Evolutionary conservation across 176 grass and related monocot species (phyloP).

Genomic region (Typha latifolia): DNA sequence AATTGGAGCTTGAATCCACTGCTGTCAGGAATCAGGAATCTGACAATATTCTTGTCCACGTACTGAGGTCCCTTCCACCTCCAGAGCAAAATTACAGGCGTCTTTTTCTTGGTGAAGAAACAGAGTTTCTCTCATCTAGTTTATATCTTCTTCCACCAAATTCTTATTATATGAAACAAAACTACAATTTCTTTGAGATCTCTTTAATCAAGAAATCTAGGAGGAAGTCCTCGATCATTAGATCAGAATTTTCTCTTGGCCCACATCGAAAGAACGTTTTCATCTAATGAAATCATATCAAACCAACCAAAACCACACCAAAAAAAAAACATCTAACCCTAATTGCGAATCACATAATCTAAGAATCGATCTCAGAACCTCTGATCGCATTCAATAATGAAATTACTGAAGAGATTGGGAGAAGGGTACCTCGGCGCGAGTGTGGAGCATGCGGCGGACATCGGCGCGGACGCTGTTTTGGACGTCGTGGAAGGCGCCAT

Average conservation of each 20-base stretch:
- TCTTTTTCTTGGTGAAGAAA: background rate
- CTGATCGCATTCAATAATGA: constrained; percentile 10
- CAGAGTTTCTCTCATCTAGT: no score
- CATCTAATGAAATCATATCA: background rate
- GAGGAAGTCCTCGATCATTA: no score
- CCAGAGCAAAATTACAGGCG: background rate
- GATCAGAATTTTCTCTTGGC: no score
- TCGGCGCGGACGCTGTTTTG: constrained; percentile 69
- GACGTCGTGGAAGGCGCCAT: constrained; percentile 82
- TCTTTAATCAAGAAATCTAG: no score
- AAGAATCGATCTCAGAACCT: background rate
- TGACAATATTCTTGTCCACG: background rate
- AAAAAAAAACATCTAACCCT: background rate
- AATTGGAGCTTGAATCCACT: no score
- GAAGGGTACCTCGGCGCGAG: constrained; percentile 68
- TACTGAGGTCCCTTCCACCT: background rate
- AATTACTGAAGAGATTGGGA: constrained; percentile 10
- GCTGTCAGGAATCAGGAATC: no score
- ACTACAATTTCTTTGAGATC: no score
- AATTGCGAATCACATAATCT: background rate
- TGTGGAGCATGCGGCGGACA: constrained; percentile 85
- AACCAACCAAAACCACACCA: background rate
- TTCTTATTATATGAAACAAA: no score
- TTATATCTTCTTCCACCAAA: no score
- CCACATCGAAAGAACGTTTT: no score